Evolutionary conservation across 2,329 filamentous ascomycete species (phyloP).

Genomic region (Onygenales sp.): DNA sequence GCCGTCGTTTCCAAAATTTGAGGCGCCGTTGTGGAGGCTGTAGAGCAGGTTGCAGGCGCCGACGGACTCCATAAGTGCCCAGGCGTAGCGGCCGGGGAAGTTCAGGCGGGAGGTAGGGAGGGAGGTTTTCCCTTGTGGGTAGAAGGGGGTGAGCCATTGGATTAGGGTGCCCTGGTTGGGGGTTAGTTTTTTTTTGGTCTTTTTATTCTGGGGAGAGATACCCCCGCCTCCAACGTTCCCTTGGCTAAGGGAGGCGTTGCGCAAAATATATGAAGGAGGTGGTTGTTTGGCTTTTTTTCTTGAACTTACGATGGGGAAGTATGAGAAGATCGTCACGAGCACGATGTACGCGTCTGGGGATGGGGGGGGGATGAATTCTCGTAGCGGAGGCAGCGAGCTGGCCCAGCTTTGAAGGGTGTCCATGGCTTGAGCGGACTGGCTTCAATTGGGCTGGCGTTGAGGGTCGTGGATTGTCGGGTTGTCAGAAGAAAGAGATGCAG

Average conservation of each 20-base stretch:
- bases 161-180: slow-evolving; percentile 53
- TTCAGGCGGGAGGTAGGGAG: slow-evolving; percentile 59
- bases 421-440: slow-evolving; percentile 8
- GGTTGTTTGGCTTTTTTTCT: neutral
- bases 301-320: slow-evolving; percentile 33
- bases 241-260: no score
- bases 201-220: slow-evolving; percentile 1
- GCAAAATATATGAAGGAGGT: neutral
- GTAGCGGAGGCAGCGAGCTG: slow-evolving; percentile 14
- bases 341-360: slow-evolving; percentile 30
- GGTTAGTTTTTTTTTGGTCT: neutral
- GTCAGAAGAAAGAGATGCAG: neutral
- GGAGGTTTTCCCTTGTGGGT: slow-evolving; percentile 90
- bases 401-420: slow-evolving; percentile 13
- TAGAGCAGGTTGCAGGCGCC: slow-evolving; percentile 72
- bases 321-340: slow-evolving; percentile 30
- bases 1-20: slow-evolving; percentile 22
- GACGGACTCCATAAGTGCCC: slow-evolving; percentile 79
- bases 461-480: neutral
- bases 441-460: neutral
- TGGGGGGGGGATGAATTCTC: slow-evolving; percentile 26
- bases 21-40: slow-evolving; percentile 60
- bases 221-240: no score
- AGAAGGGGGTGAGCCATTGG: slow-evolving; percentile 72
- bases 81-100: slow-evolving; percentile 77